phyloP scores from a whole-genome alignment of 2,329 filamentous ascomycete species.

The Colletotrichum phormii region DNA sequence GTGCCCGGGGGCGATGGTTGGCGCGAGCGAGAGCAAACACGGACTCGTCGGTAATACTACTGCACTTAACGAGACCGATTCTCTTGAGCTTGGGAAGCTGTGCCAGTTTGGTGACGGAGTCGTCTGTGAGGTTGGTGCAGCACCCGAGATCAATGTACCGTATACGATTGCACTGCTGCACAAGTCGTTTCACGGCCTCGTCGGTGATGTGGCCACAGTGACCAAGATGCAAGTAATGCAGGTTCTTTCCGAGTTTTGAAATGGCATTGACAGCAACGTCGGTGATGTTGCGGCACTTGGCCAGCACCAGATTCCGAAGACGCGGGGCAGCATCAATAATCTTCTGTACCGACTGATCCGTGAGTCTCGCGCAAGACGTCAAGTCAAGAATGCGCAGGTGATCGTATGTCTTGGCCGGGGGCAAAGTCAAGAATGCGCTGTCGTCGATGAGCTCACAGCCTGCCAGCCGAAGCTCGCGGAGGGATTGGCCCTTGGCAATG shows the following conservation, averaged over 20 bases:
- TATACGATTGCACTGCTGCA: slow-evolving; percentile 90
- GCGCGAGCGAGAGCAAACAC: slow-evolving; percentile 86
- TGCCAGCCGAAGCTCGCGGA: slow-evolving; percentile 91
- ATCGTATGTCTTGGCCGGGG: slow-evolving; percentile 78
- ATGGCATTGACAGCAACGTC: slow-evolving; percentile 90
- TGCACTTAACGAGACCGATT: slow-evolving; percentile 95
- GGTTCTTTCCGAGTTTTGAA: slow-evolving; percentile 89
- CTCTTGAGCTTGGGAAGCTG: slow-evolving; percentile 91
- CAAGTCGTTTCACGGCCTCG: slow-evolving; percentile 84
- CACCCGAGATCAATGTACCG: slow-evolving; percentile 98
- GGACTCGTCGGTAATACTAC: slow-evolving; percentile 88
- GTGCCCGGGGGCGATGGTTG: slow-evolving; percentile 63
- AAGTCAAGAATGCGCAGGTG: slow-evolving; percentile 93
- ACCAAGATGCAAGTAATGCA: slow-evolving; percentile 96
- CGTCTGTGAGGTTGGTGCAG: slow-evolving; percentile 88
- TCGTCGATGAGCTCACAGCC: slow-evolving; percentile 89
- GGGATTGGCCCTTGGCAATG: slow-evolving; percentile 79
- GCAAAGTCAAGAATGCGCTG: slow-evolving; percentile 85
- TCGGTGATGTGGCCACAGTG: slow-evolving; percentile 95
- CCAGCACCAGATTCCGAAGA: slow-evolving; percentile 90
- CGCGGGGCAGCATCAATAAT: slow-evolving; percentile 90
- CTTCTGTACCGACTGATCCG: slow-evolving; percentile 87
- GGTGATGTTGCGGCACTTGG: slow-evolving; percentile 94
- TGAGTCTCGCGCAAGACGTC: slow-evolving; percentile 86
- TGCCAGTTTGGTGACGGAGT: slow-evolving; percentile 85